Evolutionary conservation across 2,329 filamentous ascomycete genomes (phyloP).

Genomic region (Bipolaris bicolor): DNA sequence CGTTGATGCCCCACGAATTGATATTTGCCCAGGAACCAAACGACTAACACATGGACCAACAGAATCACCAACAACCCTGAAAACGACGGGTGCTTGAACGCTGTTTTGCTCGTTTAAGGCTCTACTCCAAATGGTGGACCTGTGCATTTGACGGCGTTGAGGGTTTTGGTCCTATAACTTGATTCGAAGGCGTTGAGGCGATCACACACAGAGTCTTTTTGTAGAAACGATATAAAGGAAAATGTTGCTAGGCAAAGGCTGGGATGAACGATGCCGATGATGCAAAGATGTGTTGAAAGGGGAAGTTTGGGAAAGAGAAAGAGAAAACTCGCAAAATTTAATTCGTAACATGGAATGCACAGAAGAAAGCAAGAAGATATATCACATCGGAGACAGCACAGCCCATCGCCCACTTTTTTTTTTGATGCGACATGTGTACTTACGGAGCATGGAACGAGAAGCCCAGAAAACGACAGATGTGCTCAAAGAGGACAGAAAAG

Average conservation of each 20-base stretch:
- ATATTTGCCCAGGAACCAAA: neutral
- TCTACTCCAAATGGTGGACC: neutral
- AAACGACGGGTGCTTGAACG: slow-evolving; percentile 49
- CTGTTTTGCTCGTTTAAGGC: slow-evolving; percentile 44
- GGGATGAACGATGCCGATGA: neutral
- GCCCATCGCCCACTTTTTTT: neutral
- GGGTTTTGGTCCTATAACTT: neutral
- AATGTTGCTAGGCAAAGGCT: neutral
- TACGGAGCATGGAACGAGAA: neutral
- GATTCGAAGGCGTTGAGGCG: slow-evolving; percentile 16
- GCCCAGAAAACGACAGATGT: neutral
- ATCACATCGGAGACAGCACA: neutral
- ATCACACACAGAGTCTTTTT: slow-evolving; percentile 1
- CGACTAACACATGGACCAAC: slow-evolving; percentile 11
- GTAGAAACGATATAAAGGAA: neutral
- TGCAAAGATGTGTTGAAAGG: neutral
- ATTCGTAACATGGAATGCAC: neutral
- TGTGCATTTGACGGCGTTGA: slow-evolving; percentile 26
- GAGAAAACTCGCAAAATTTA: neutral
- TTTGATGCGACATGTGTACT: neutral
- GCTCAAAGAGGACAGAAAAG: neutral
- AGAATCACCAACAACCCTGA: slow-evolving; percentile 47
- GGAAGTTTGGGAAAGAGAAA: neutral
- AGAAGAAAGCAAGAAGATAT: neutral
- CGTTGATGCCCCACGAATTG: slow-evolving; percentile 1